Evolutionary conservation across 495 filamentous ascomycete genomes (phyloP).

Genomic region (Penicillium ochrochloron): DNA sequence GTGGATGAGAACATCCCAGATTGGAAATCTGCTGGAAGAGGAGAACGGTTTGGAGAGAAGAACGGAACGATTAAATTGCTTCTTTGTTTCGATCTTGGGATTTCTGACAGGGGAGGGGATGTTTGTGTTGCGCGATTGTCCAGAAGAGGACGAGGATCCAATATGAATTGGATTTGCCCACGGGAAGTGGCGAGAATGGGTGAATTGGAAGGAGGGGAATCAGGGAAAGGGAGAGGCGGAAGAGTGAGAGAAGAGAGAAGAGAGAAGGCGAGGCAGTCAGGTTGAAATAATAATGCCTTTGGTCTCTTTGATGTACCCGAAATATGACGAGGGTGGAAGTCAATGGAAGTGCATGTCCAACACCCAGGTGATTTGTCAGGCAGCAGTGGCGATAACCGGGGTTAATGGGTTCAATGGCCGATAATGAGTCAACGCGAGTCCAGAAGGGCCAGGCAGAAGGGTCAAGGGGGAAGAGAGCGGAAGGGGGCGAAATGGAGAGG

Average conservation of each 20-base stretch:
- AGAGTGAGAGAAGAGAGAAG: background rate
- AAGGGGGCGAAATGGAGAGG: background rate
- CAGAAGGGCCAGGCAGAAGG: background rate
- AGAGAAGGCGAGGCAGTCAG: background rate
- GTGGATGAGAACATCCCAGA: conserved; percentile 10
- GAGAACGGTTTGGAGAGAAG: background rate
- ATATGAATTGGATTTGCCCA: background rate
- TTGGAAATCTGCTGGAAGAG: background rate
- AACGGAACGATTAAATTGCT: background rate
- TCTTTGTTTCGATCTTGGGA: conserved; percentile 3
- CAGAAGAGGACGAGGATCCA: background rate
- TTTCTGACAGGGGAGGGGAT: background rate
- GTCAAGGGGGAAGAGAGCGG: no score
- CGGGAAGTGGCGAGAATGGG: background rate
- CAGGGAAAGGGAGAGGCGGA: background rate
- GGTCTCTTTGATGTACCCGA: conserved; percentile 7
- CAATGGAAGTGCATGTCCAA: conserved; percentile 25
- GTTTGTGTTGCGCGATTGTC: conserved; percentile 5
- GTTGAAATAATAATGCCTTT: conserved; percentile 3
- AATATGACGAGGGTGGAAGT: conserved; percentile 20
- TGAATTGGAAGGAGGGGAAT: background rate
- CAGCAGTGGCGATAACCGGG: conserved; percentile 27
- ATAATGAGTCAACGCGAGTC: conserved; percentile 21
- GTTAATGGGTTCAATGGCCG: conserved; percentile 24
- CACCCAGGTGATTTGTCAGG: conserved; percentile 29